A percentile compares a stretch with the other conserved stretches of the same genome.
Conservation (phyloP, 768 basidiomycete species). For the Asterophora lycoperdoides region DNA sequence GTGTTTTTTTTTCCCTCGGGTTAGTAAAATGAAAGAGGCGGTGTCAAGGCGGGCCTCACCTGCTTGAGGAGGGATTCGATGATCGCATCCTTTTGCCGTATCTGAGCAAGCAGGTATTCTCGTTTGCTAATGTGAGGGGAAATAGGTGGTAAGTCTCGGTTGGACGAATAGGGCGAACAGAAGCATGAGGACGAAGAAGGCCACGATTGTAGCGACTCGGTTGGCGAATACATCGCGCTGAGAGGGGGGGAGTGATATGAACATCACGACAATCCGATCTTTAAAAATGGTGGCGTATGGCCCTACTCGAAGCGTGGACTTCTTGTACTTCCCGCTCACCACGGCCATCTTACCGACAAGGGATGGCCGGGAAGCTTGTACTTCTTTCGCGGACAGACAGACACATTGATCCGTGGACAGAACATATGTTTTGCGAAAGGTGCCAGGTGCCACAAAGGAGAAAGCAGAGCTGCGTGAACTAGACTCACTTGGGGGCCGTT, state of each 20-base stretch:
- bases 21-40: background rate
- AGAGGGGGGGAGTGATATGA: background rate
- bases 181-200: conserved; percentile 24
- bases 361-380: conserved; percentile 9
- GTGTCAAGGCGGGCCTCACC: conserved; percentile 32
- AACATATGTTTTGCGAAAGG: conserved; percentile 6
- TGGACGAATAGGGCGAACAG: conserved; percentile 25
- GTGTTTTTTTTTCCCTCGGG: conserved; percentile 3
- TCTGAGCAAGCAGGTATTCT: conserved; percentile 80
- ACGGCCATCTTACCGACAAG: conserved; percentile 11
- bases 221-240: conserved; percentile 16
- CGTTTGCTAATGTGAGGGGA: conserved; percentile 60
- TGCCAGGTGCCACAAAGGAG: conserved; percentile 17
- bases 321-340: conserved; percentile 3
- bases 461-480: conserved; percentile 8
- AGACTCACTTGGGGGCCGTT: conserved; percentile 76
- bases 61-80: conserved; percentile 84
- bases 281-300: conserved; percentile 10
- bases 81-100: conserved; percentile 83
- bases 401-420: conserved; percentile 13
- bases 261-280: conserved; percentile 8
- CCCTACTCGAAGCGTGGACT: conserved; percentile 5
- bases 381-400: conserved; percentile 7
- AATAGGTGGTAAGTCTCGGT: conserved; percentile 36
- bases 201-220: conserved; percentile 15